phyloP scores from a whole-genome alignment of 208 protist species.

The Trichomonas tenax region DNA sequence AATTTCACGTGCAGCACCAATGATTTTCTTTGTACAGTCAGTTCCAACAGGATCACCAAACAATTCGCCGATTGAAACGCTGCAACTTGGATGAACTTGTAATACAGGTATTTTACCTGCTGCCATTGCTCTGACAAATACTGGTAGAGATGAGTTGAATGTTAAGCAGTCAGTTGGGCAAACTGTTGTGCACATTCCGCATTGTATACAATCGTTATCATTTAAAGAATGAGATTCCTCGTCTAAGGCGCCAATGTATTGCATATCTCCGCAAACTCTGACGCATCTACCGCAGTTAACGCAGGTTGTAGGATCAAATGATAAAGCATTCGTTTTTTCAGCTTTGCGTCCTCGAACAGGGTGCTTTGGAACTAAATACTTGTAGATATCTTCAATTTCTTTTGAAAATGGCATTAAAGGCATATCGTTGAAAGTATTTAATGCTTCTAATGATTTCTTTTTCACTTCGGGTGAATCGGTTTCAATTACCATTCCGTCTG shows the following conservation, averaged over 20 bases:
- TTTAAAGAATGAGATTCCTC: not conserved
- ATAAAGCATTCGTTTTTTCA: not conserved
- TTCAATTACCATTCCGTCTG: not conserved
- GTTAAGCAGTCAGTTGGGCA: conserved; percentile 41
- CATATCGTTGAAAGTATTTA: not conserved
- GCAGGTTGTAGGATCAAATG: not conserved
- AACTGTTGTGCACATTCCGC: conserved; percentile 43
- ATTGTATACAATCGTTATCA: conserved; percentile 40
- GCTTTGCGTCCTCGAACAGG: conserved; percentile 30
- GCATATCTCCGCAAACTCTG: not conserved
- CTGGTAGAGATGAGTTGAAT: conserved; percentile 18
- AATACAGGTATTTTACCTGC: conserved; percentile 24
- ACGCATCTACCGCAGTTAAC: not conserved
- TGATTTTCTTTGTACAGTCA: conserved; percentile 21
- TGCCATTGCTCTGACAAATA: conserved; percentile 23
- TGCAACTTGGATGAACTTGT: conserved; percentile 30
- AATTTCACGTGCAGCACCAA: conserved; percentile 31
- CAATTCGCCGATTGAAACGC: conserved; percentile 35
- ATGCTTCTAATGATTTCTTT: not conserved
- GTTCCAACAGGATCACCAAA: conserved; percentile 31
- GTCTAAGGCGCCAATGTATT: conserved; percentile 12
- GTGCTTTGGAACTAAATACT: conserved; percentile 35
- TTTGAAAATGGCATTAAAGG: not conserved
- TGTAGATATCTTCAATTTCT: conserved; percentile 31
- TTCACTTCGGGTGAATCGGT: not conserved